Base-by-base conservation (phyloP, 2,329 filamentous ascomycete genomes). In the Plectosphaerella cucumerina region DNA sequence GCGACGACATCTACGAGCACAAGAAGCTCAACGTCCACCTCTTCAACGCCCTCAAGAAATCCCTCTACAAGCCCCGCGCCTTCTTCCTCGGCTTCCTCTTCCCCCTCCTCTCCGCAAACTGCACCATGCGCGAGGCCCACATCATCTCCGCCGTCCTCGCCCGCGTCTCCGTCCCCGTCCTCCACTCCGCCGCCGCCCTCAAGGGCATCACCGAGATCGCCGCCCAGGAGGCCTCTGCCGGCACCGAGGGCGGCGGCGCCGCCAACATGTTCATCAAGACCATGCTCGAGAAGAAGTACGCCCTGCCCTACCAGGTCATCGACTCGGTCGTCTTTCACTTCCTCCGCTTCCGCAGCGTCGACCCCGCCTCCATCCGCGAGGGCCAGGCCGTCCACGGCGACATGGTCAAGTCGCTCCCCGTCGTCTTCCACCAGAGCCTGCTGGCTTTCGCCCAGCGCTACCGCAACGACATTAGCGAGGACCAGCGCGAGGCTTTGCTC, bases 321-420 rank as follows among this genome's bases (percentile, higher is more conserved):
- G 94, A 99, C 61, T 87, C 91, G 2, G 76, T 97, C 2, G 94
- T 99, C 10, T 97, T 97, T 74, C 93, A 99, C 70, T 99, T 99
- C 70, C 70, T 97, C 55, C 87, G 94, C 15, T 97, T 96, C 75
- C 81, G 89, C 33, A 87, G 81, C 49, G 78, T 82, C 22, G 85
- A 89, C 55, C 80, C 84, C 3, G 75, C 78, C 3, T 74, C 75
- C 11, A 76, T 79, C 17, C 74, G 75, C 48, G 74, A 74, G 31
- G 70, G 66, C 5, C 75, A 80, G 31, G 69, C 76, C 10, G 57
- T 69, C 15, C 63, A 68, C 31, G 69, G 62, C 51, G 79, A 81
- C 45, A 74, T 69, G 54, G 78, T 67, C 68, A 77, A 59, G 63
- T 90, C 88, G 64, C 68, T 97, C 57, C 94, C 95, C 0, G 91